A percentile compares a stretch with the other conserved stretches of the same genome.
phyloP scores from a whole-genome alignment of 768 basidiomycete genomes.

The Bullera alba region DNA sequence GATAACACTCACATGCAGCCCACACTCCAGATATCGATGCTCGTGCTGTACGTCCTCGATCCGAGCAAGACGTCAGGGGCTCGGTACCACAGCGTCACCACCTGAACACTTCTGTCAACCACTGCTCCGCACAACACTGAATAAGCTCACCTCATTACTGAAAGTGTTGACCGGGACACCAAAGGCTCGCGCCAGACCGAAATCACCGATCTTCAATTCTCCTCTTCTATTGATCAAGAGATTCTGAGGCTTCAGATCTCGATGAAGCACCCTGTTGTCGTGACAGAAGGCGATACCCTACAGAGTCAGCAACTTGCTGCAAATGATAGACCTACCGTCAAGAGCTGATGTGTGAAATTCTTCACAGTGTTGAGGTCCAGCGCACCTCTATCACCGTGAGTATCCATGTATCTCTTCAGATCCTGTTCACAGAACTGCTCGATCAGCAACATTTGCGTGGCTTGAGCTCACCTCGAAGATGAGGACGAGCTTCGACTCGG shows the following conservation, averaged over 20 bases:
- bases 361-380: constrained; percentile 80
- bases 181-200: constrained; percentile 93
- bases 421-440: constrained; percentile 82
- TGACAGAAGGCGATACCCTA: constrained; percentile 93
- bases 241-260: constrained; percentile 98
- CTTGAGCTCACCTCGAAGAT: constrained; percentile 66
- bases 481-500: constrained; percentile 92
- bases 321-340: constrained; percentile 52
- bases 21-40: constrained; percentile 97
- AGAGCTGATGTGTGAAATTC: constrained; percentile 95
- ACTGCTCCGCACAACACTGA: background rate
- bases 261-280: constrained; percentile 94
- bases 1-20: constrained; percentile 65
- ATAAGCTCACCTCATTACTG: constrained; percentile 65
- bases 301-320: background rate
- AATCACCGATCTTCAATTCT: constrained; percentile 94
- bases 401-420: constrained; percentile 98
- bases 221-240: constrained; percentile 94
- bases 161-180: constrained; percentile 99
- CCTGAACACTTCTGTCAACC: constrained; percentile 46
- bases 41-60: constrained; percentile 93
- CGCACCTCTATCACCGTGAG: constrained; percentile 90
- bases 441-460: constrained; percentile 2
- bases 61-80: constrained; percentile 96
- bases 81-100: constrained; percentile 97